Percentiles rank a stretch among this genome's conserved stretches.
Conservation (phyloP, 2,329 filamentous ascomycete species). For the Aspergillus sp. region DNA sequence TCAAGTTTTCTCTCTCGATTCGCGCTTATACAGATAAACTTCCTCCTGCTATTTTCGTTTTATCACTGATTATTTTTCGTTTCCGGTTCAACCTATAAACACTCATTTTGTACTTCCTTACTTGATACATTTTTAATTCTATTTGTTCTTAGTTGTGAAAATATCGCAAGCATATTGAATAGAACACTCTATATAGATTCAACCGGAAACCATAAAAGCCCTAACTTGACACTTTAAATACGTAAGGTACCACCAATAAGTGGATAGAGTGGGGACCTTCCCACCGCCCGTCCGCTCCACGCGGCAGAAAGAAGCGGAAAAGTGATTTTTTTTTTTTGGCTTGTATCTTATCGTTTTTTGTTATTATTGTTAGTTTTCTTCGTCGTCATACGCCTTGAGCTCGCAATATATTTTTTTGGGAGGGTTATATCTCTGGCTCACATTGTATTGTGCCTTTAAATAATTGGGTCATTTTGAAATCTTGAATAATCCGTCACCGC, state of each 20-base stretch:
- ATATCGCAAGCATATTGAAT: background rate
- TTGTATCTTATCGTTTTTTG: slow-evolving; percentile 1
- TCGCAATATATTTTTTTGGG: background rate
- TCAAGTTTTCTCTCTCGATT: slow-evolving; percentile 65
- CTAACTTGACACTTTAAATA: background rate
- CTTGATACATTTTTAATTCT: background rate
- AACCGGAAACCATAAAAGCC: background rate
- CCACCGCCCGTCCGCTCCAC: background rate
- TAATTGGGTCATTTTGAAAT: background rate
- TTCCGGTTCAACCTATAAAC: background rate
- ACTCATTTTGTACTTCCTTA: background rate
- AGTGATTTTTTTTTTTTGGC: slow-evolving; percentile 22
- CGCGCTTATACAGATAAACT: background rate
- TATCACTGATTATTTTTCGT: background rate
- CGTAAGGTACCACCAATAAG: background rate
- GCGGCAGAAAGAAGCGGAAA: background rate
- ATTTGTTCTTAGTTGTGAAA: background rate
- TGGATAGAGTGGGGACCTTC: background rate
- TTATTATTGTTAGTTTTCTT: background rate
- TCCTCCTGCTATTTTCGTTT: background rate
- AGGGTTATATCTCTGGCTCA: background rate
- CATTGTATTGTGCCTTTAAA: too few relatives aligned
- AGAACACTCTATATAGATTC: background rate
- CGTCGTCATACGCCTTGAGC: background rate
- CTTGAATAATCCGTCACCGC: background rate